Base-by-base conservation (phyloP, 2,329 filamentous ascomycete genomes). In the Tolypocladium inflatum region DNA sequence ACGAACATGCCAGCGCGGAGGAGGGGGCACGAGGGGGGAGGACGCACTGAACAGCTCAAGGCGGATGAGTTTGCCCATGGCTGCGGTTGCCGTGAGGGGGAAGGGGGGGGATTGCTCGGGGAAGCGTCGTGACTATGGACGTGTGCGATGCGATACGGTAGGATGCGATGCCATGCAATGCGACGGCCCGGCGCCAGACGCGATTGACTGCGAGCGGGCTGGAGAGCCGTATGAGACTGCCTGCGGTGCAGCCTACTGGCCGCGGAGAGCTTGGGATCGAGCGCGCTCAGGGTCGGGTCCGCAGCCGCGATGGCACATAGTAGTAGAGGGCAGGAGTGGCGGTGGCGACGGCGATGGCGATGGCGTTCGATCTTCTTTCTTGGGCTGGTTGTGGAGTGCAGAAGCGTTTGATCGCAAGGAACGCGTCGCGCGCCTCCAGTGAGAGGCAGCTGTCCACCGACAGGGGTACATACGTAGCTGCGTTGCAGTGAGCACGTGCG, bases 61-160 rank as follows among this genome's bases (percentile, higher is more conserved):
- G 62, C 91, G 88, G 69, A 96, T 90, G 68, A 99, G 87, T 76
- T 97, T 97, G 65, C 93, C 93, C 94, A 99, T 97, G 63, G 73
- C 86, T 77, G 72, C 64, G 60, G 43, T 19, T 48, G 21, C 55
- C 39, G 53, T 33, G 19, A n/a, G n/a, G n/a, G n/a, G n/a, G n/a
- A n/a, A n/a, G n/a, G n/a, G n/a, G 17, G 33, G 19, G 13, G 5
- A 15, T 2, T 37, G 19, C 30, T 35, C 30, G 19, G 19, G 48
- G 19, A 19, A 19, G 19, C 30, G 48, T 9, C 30, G 48, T 51
- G 30, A 15, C 19, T 35, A 35, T 51, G 30, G n/a, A 35, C 6
- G 48, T n/a, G 19, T 15, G 30, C 26, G 26, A 7, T 35, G 26
- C 17, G 26, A 13, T n/a, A 13, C 30, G 19, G 17, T 19, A 33